Percentiles rank a stretch among this genome's conserved stretches.
Evolutionary conservation across 495 filamentous ascomycete genomes (phyloP).

Genomic region (Hypoxylon fragiforme): DNA sequence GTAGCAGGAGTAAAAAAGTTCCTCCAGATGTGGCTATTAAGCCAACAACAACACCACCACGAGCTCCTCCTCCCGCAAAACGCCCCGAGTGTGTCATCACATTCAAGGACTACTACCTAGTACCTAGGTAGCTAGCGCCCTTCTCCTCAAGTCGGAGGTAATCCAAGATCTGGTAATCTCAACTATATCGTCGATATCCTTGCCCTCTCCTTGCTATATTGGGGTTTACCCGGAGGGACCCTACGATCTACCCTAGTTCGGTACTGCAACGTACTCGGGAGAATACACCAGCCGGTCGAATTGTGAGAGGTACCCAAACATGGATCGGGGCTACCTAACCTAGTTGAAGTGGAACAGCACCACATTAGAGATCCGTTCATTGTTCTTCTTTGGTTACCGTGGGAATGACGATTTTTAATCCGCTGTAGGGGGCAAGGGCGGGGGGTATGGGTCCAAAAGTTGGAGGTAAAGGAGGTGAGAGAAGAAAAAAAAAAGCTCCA

Average conservation of each 20-base stretch:
- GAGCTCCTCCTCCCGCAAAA: slow-evolving; percentile 16
- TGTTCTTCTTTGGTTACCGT: slow-evolving; percentile 9
- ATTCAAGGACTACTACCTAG: too few relatives aligned
- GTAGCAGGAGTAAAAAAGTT: slow-evolving; percentile 31
- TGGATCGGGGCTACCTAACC: slow-evolving; percentile 3
- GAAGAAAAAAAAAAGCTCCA: slow-evolving; percentile 13
- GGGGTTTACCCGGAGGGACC: slow-evolving; percentile 34
- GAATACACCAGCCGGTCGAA: slow-evolving; percentile 21
- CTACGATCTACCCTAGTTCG: slow-evolving; percentile 23
- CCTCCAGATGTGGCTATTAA: slow-evolving; percentile 27
- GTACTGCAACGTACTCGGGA: slow-evolving; percentile 33
- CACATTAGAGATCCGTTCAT: slow-evolving; percentile 12
- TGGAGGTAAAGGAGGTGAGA: slow-evolving; percentile 29
- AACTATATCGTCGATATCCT: slow-evolving; percentile 16
- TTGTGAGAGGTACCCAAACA: slow-evolving; percentile 1
- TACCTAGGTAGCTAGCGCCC: background rate
- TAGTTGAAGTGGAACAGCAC: background rate
- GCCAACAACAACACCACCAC: slow-evolving; percentile 26
- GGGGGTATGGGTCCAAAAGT: slow-evolving; percentile 24
- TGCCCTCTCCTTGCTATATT: slow-evolving; percentile 9
- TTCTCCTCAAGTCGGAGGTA: slow-evolving; percentile 15
- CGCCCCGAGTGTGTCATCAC: slow-evolving; percentile 27
- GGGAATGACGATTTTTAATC: slow-evolving; percentile 27
- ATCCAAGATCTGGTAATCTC: slow-evolving; percentile 11
- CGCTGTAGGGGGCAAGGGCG: too few relatives aligned